phyloP scores from a whole-genome alignment of 768 basidiomycete species.

The Lentinula lateritia region DNA sequence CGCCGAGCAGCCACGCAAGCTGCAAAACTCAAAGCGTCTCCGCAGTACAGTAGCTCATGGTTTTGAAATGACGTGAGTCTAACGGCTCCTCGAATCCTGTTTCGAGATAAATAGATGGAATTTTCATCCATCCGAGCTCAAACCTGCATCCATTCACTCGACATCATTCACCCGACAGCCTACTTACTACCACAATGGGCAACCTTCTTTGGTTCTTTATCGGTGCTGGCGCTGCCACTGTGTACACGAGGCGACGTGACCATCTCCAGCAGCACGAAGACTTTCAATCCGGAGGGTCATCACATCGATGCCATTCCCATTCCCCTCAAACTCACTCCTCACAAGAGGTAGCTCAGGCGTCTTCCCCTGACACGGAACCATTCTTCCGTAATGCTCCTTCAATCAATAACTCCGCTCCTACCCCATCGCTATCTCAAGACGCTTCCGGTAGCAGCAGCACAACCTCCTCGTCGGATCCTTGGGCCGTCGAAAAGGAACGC shows the following conservation, averaged over 20 bases:
- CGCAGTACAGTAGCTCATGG: no score
- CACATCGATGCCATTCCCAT: background rate
- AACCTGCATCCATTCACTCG: background rate
- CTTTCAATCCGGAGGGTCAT: background rate
- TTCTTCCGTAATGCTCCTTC: background rate
- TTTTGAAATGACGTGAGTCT: background rate
- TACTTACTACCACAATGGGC: background rate
- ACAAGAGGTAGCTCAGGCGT: background rate
- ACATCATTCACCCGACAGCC: no score
- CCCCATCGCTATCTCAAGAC: background rate
- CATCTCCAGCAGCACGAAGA: background rate
- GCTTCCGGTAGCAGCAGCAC: background rate
- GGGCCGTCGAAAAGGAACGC: background rate
- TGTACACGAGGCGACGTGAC: background rate
- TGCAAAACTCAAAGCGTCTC: no score
- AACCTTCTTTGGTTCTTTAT: constrained; percentile 1
- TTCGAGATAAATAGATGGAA: no score
- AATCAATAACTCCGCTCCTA: background rate
- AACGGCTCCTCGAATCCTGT: no score
- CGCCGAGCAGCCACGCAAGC: no score
- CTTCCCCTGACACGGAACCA: background rate
- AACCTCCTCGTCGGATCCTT: background rate
- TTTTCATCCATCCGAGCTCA: background rate
- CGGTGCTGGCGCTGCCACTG: background rate
- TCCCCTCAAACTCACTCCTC: background rate